Base-by-base conservation (phyloP, 1,284 basidiomycete species). In the Irpex sp. region DNA sequence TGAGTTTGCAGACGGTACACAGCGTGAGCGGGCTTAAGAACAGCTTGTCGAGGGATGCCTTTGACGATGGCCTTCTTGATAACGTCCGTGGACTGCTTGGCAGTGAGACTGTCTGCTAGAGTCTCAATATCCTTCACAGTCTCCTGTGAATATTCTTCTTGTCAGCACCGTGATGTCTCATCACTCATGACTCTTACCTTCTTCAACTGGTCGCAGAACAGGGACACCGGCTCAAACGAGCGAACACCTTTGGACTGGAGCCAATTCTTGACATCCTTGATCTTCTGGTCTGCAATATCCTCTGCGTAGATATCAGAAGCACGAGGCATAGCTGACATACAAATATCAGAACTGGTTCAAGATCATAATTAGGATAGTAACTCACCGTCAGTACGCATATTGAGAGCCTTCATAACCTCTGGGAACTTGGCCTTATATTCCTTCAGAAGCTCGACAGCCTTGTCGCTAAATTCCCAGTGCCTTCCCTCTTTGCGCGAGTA, bases 391-490 rank as follows among this genome's bases (percentile, higher is more conserved):
- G 88, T 85, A 58, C 80, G 74, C n/a, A 72, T 68, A 66, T 94
- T 90, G 45, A 96, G 78, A 14, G 80, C 79, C 9, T 69, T 69
- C 70, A 96, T 93, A n/a, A 96, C 80, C 61, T 93, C 89, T 0
- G 94, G 94, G 75, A 91, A 96, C 58, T 80, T 82, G 10, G 75
- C 75, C 87, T 91, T 91, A 77, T 98, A 98, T 62, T 94, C 88
- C 55, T 78, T 79, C 60, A 99, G 84, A 5, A 98, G 81, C 47
- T 89, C 81, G 42, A 96, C 77, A 0, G 96, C 88, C 71, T 90
- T 91, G 65, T 94, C 86, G 66, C 93, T 97, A 72, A 91, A 99
- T 74, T 99, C 96, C 97, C 97, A 99, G 51, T 87, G 83, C 16
- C 85, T 79, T 16, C 87, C 88, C 35, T 88, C 85, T 76, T 97